These are phyloP conservation scores for Fusarium albidum DNA, from an alignment of 2,329 filamentous ascomycete genomes.

Conservation along the genomic window DNA sequence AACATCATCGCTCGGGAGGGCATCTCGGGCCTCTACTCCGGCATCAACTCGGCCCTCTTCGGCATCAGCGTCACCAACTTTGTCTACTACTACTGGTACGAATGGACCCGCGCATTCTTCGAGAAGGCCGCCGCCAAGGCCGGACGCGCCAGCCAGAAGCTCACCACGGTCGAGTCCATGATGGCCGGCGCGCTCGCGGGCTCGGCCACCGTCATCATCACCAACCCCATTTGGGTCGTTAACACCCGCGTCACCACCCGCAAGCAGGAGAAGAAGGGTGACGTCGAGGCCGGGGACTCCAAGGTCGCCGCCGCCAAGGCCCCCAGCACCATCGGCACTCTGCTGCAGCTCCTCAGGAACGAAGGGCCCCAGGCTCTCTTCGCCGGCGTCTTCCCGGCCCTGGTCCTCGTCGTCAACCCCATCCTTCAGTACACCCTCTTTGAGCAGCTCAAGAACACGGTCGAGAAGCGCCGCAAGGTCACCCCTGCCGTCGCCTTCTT, in stretches of 20 bases:
- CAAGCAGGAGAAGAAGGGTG: constrained; percentile 63
- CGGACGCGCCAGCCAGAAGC: constrained; percentile 78
- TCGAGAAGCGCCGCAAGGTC: constrained; percentile 78
- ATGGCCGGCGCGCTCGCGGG: constrained; percentile 93
- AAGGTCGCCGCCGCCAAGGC: constrained; percentile 54
- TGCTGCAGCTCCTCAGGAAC: constrained; percentile 80
- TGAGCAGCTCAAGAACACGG: constrained; percentile 92
- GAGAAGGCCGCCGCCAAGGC: constrained; percentile 77
- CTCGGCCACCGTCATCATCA: constrained; percentile 91
- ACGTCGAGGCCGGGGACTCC: constrained; percentile 49
- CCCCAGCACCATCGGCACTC: constrained; percentile 80
- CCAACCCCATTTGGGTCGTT: constrained; percentile 99
- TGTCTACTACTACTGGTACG: constrained; percentile 99
- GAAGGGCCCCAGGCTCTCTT: constrained; percentile 90
- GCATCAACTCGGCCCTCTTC: constrained; percentile 92
- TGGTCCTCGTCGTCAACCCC: constrained; percentile 96
- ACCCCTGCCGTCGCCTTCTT: constrained; percentile 90
- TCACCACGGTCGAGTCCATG: constrained; percentile 94
- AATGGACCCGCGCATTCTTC: constrained; percentile 92
- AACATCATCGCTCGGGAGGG: constrained; percentile 93
- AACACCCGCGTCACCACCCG: constrained; percentile 98
- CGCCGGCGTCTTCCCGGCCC: constrained; percentile 87
- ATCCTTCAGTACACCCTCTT: constrained; percentile 99
- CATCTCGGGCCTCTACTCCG: constrained; percentile 86
- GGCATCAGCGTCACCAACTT: constrained; percentile 99